Conservation (phyloP, 2,329 filamentous ascomycete genomes). For the Aureobasidium mangrovei region DNA sequence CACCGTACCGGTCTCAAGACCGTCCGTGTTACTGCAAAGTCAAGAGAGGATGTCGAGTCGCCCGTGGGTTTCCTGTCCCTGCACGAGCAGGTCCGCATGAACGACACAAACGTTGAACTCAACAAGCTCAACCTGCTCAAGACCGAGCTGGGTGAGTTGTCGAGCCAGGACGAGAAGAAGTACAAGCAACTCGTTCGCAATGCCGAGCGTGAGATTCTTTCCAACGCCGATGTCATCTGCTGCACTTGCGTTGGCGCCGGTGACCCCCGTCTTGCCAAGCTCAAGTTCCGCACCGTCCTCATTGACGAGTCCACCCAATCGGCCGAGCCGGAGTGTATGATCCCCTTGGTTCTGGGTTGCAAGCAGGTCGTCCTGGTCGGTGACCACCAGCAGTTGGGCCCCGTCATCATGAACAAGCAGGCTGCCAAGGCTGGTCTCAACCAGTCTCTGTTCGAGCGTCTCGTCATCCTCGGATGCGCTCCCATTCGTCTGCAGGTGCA, state of each 20-base stretch:
- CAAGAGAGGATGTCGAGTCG: slow-evolving; percentile 97
- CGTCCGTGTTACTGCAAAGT: slow-evolving; percentile 96
- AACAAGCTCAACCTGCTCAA: slow-evolving; percentile 90
- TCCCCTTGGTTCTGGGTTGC: slow-evolving; percentile 89
- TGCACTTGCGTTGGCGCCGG: slow-evolving; percentile 97
- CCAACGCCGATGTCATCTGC: slow-evolving; percentile 94
- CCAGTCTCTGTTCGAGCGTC: slow-evolving; percentile 94
- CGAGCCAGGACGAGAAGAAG: slow-evolving; percentile 95
- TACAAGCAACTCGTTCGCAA: slow-evolving; percentile 91
- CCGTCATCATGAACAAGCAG: slow-evolving; percentile 99
- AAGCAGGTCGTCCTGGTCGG: slow-evolving; percentile 98
- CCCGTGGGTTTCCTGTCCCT: slow-evolving; percentile 91
- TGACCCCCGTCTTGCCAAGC: slow-evolving; percentile 87
- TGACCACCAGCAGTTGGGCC: slow-evolving; percentile 94
- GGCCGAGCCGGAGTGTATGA: slow-evolving; percentile 97
- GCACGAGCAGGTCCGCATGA: slow-evolving; percentile 95
- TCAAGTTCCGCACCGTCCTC: slow-evolving; percentile 96
- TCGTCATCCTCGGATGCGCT: slow-evolving; percentile 80
- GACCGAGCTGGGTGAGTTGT: slow-evolving; percentile 80
- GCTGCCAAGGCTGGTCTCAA: slow-evolving; percentile 95
- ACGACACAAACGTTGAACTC: slow-evolving; percentile 90
- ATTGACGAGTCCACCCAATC: slow-evolving; percentile 99
- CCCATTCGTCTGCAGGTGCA: slow-evolving; percentile 94
- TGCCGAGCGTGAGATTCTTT: slow-evolving; percentile 89
- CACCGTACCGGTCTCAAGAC: slow-evolving; percentile 92